phyloP scores from a whole-genome alignment of 2,329 filamentous ascomycete species.

The Aspergillus awamori region DNA sequence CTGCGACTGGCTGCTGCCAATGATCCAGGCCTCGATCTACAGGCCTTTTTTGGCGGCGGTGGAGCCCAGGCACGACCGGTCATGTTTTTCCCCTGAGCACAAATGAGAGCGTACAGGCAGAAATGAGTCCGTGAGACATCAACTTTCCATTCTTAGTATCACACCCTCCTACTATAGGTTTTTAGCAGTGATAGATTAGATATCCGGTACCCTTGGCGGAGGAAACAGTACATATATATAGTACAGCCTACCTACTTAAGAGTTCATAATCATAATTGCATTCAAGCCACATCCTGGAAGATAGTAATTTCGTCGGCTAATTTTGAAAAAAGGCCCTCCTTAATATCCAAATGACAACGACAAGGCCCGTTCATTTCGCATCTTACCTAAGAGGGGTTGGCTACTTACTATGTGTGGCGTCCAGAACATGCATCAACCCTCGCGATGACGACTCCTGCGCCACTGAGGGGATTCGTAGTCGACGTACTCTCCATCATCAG shows the following conservation, averaged over 20 bases:
- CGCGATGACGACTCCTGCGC: background rate
- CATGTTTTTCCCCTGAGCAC: background rate
- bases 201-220: background rate
- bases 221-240: background rate
- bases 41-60: conserved; percentile 13
- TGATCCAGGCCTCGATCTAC: conserved; percentile 16
- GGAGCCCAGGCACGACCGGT: conserved; percentile 2
- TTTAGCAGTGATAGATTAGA: background rate
- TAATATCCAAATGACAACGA: background rate
- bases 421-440: background rate
- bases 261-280: no score
- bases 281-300: background rate
- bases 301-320: background rate
- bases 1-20: conserved; percentile 12
- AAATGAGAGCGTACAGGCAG: background rate
- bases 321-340: background rate
- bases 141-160: background rate
- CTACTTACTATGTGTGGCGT: background rate
- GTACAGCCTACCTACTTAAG: background rate
- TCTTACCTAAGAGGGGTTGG: background rate
- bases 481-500: background rate
- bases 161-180: background rate
- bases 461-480: background rate
- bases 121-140: background rate
- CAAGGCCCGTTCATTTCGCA: background rate